These are phyloP conservation scores for Acacia melanoxylon DNA, from an alignment of 306 rosid genomes.

Conservation along the genomic window DNA sequence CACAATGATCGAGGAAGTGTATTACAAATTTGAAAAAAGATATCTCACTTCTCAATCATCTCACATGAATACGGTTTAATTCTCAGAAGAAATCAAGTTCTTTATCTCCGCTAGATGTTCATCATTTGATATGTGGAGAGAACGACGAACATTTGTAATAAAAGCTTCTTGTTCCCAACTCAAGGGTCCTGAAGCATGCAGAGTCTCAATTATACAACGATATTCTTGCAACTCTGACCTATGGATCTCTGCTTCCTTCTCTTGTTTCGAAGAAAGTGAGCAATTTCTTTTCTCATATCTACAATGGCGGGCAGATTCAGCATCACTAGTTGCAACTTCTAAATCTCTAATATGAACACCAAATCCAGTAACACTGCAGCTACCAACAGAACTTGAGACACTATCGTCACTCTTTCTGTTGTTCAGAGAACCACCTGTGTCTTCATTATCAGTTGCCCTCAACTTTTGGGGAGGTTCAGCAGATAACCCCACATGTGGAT, in stretches of 20 bases:
- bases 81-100: slow-evolving; percentile 78
- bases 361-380: slow-evolving; percentile 73
- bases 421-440: slow-evolving; percentile 42
- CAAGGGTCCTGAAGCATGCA: slow-evolving; percentile 94
- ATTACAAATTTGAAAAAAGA: no score
- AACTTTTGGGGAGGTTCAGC: slow-evolving; percentile 58
- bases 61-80: slow-evolving; percentile 58
- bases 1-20: no score
- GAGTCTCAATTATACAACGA: slow-evolving; percentile 88
- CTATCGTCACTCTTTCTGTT: slow-evolving; percentile 38
- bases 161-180: slow-evolving; percentile 96
- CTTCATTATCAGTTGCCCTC: slow-evolving; percentile 56
- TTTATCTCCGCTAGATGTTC: slow-evolving; percentile 89
- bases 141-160: slow-evolving; percentile 92
- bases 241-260: slow-evolving; percentile 78
- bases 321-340: slow-evolving; percentile 56
- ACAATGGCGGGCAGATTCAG: slow-evolving; percentile 59
- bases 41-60: slow-evolving; percentile 79
- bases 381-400: slow-evolving; percentile 75
- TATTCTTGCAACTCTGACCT: slow-evolving; percentile 93
- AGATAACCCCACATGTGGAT: slow-evolving; percentile 53
- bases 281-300: slow-evolving; percentile 48
- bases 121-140: slow-evolving; percentile 90
- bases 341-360: slow-evolving; percentile 54
- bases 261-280: slow-evolving; percentile 48